phyloP scores from a whole-genome alignment of 495 filamentous ascomycete genomes.

The Lasiosphaeria hispida region DNA sequence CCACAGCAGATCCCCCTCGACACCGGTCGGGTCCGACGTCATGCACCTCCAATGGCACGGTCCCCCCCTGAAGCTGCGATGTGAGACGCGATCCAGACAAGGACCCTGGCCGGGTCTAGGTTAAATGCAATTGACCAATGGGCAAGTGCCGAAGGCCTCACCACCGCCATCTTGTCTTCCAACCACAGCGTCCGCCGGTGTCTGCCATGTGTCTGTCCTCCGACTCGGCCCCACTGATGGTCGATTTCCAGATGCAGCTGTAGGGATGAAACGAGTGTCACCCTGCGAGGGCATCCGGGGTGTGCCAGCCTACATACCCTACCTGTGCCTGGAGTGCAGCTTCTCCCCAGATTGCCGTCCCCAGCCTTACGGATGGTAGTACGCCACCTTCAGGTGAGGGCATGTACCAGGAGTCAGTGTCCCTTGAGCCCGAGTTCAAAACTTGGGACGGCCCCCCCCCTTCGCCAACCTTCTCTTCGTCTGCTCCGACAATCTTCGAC shows the following conservation, averaged over 20 bases:
- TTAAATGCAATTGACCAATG: slow-evolving; percentile 13
- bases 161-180: background rate
- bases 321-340: background rate
- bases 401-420: background rate
- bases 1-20: background rate
- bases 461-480: background rate
- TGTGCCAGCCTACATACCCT: too few relatives aligned
- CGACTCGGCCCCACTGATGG: background rate
- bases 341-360: background rate
- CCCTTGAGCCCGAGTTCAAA: background rate
- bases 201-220: slow-evolving; percentile 2
- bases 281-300: background rate
- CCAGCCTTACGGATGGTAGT: background rate
- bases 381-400: background rate
- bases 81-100: slow-evolving; percentile 18
- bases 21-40: background rate
- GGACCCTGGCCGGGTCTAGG: background rate
- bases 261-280: background rate
- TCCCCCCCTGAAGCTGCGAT: slow-evolving; percentile 1
- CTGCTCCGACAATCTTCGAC: slow-evolving; percentile 13
- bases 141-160: slow-evolving; percentile 1
- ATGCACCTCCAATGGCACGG: slow-evolving; percentile 5
- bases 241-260: slow-evolving; percentile 1
- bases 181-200: background rate
- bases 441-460: background rate